These are phyloP conservation scores for Dioscorea cayenensis DNA, from an alignment of 116 monocot genomes.

Conservation along the genomic window DNA sequence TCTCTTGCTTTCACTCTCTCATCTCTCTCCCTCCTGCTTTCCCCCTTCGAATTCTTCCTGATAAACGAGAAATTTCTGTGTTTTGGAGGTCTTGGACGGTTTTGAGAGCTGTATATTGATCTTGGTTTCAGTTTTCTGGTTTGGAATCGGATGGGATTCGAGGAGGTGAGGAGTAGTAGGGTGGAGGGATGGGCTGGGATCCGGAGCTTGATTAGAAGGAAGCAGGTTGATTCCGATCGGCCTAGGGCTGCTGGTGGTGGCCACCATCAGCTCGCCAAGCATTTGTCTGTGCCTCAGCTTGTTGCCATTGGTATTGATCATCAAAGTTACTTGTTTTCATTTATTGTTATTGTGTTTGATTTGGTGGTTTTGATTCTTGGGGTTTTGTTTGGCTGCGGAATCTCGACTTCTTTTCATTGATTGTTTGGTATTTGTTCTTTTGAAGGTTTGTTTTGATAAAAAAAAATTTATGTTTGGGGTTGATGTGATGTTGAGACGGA, in stretches of 20 bases:
- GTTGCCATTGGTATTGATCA: constrained; percentile 66
- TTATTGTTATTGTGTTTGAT: background rate
- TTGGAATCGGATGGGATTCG: constrained; percentile 25
- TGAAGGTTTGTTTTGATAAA: background rate
- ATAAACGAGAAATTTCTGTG: no score
- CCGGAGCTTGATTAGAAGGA: constrained; percentile 73
- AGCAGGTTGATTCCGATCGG: constrained; percentile 90
- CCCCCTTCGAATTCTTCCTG: no score
- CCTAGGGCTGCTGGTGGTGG: constrained; percentile 16
- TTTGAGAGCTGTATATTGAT: background rate
- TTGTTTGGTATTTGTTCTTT: background rate
- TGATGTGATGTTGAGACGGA: no score
- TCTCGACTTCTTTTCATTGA: no score
- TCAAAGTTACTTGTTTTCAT: background rate
- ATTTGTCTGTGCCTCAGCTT: constrained; percentile 59
- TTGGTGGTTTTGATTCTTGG: background rate
- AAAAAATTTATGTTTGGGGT: background rate
- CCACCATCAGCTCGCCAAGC: constrained; percentile 70
- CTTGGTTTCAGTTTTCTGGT: background rate
- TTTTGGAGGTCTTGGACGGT: background rate
- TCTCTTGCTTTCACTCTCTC: no score
- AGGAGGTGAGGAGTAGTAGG: constrained; percentile 8
- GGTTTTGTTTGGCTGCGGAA: background rate
- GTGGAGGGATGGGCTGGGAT: constrained; percentile 16
- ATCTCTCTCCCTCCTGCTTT: no score